phyloP scores from a whole-genome alignment of 345 rosid species.

The Pistacia integerrima region DNA sequence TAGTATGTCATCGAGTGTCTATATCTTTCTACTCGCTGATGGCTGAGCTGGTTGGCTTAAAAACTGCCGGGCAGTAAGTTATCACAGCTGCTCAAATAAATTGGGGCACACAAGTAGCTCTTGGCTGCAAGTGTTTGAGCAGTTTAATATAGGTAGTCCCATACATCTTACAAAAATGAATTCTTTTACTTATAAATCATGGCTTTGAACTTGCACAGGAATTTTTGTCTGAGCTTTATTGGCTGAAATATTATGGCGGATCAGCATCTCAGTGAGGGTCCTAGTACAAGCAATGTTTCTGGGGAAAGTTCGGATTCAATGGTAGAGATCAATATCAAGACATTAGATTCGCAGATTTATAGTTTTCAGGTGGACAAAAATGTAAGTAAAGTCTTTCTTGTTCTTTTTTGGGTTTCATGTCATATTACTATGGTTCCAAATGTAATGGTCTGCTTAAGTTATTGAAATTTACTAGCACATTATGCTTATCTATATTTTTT shows the following conservation, averaged over 20 bases:
- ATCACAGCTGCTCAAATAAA: too few relatives aligned
- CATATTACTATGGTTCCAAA: neutral
- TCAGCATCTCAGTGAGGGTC: constrained; percentile 47
- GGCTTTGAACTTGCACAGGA: neutral
- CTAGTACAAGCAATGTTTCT: constrained; percentile 46
- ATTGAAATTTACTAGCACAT: neutral
- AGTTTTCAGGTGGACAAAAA: constrained; percentile 69
- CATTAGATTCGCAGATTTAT: constrained; percentile 73
- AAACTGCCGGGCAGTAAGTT: too few relatives aligned
- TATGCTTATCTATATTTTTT: constrained; percentile 10
- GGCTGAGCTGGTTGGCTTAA: too few relatives aligned
- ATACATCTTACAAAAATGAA: neutral
- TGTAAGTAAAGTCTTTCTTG: constrained; percentile 45
- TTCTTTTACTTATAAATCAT: neutral
- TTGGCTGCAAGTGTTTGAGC: too few relatives aligned
- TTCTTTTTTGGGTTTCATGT: constrained; percentile 1
- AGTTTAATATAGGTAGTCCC: too few relatives aligned
- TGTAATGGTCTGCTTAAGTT: neutral
- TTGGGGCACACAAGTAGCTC: too few relatives aligned
- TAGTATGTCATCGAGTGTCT: too few relatives aligned
- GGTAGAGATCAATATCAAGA: constrained; percentile 81
- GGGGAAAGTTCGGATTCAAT: constrained; percentile 56
- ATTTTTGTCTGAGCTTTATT: constrained; percentile 13
- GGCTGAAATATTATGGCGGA: constrained; percentile 60
- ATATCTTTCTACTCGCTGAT: too few relatives aligned